A percentile compares a stretch with the other conserved stretches of the same genome.
These are phyloP conservation scores for Jacaranda copaia DNA, from an alignment of 257 asterid genomes.

Conservation along the genomic window DNA sequence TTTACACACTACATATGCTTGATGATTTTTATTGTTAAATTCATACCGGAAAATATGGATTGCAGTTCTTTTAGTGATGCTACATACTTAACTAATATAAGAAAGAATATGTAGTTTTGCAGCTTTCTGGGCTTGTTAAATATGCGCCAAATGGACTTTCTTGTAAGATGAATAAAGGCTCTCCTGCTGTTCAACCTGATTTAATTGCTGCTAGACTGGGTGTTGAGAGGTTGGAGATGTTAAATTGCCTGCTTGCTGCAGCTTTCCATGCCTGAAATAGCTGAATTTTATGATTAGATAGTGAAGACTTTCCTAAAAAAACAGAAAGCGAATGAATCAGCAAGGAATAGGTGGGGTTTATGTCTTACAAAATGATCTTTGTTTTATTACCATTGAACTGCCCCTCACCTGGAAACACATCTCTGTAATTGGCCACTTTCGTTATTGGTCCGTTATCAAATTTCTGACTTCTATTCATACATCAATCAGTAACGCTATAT, in stretches of 20 bases:
- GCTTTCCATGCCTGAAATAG: slow-evolving; percentile 27
- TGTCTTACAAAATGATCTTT: no score
- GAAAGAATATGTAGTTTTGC: neutral
- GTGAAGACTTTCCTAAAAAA: neutral
- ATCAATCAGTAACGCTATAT: no score
- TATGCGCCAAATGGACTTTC: neutral
- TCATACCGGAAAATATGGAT: neutral
- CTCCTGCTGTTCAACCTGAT: slow-evolving; percentile 30
- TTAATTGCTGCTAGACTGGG: slow-evolving; percentile 36
- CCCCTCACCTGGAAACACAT: no score
- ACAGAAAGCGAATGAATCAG: neutral
- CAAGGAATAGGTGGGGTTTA: neutral
- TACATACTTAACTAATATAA: neutral
- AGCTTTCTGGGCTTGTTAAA: neutral
- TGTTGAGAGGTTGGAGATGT: slow-evolving; percentile 49
- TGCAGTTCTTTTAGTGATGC: neutral
- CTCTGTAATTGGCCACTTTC: no score
- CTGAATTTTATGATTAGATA: neutral
- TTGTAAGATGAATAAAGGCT: slow-evolving; percentile 28
- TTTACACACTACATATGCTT: neutral
- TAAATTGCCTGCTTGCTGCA: slow-evolving; percentile 58
- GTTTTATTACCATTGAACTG: no score
- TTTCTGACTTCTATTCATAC: neutral
- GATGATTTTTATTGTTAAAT: neutral
- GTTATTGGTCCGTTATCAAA: no score